Conservation (phyloP, 768 basidiomycete species). For the Coprinellus aureogranulatus region DNA sequence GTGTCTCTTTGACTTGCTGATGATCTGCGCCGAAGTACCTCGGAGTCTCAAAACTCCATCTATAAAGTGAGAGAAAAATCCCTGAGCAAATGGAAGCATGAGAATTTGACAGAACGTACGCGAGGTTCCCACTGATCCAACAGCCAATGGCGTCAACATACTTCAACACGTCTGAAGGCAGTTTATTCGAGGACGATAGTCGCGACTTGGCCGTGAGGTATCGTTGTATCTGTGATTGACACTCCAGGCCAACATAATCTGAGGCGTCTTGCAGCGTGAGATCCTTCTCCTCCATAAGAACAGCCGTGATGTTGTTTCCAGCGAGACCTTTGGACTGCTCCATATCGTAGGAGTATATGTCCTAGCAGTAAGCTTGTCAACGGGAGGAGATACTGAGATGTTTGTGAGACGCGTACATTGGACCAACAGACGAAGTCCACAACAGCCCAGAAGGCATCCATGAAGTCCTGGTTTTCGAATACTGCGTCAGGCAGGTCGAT, state of each 20-base stretch:
- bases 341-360: constrained; percentile 72
- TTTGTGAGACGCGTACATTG: constrained; percentile 45
- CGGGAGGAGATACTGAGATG: background rate
- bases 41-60: constrained; percentile 69
- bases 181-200: constrained; percentile 48
- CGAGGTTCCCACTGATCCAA: constrained; percentile 63
- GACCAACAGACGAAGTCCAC: constrained; percentile 69
- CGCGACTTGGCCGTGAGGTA: constrained; percentile 45
- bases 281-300: constrained; percentile 56
- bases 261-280: constrained; percentile 58
- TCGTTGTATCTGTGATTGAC: constrained; percentile 45
- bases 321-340: constrained; percentile 64
- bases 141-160: constrained; percentile 56
- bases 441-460: constrained; percentile 54
- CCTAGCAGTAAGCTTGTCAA: constrained; percentile 27
- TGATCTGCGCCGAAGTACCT: constrained; percentile 64
- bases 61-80: constrained; percentile 14
- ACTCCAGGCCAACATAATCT: constrained; percentile 54
- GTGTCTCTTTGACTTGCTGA: constrained; percentile 48
- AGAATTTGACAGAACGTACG: constrained; percentile 31
- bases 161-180: constrained; percentile 38
- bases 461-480: constrained; percentile 53
- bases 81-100: background rate
- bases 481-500: constrained; percentile 64
- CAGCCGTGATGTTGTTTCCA: constrained; percentile 68